Evolutionary conservation across 345 rosid species (phyloP).

Genomic region (Heritiera fomes): DNA sequence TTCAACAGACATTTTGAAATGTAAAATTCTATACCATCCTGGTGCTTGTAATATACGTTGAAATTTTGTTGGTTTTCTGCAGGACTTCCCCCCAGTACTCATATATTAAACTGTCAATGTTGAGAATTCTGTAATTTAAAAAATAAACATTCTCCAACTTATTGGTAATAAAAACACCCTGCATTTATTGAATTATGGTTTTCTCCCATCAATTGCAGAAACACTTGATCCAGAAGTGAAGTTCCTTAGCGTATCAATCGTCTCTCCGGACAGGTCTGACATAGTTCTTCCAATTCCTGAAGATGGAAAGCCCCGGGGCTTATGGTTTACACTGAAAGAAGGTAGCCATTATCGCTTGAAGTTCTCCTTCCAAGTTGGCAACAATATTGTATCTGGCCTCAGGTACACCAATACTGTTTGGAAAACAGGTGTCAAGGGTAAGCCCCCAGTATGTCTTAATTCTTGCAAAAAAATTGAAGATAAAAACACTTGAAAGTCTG

Average conservation of each 20-base stretch:
- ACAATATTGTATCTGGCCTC: constrained; percentile 85
- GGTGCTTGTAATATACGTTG: not conserved
- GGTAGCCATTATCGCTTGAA: constrained; percentile 63
- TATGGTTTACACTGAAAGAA: constrained; percentile 80
- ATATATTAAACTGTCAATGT: not conserved
- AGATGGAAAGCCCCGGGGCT: constrained; percentile 57
- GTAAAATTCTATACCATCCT: not conserved
- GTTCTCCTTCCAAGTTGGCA: constrained; percentile 64
- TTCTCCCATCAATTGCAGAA: constrained; percentile 42
- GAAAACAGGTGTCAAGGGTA: constrained; percentile 74
- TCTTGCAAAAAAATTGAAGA: not conserved
- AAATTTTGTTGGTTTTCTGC: not conserved
- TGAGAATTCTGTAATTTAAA: not conserved
- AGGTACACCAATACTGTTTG: constrained; percentile 77
- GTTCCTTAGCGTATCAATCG: constrained; percentile 56
- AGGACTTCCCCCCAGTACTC: not conserved
- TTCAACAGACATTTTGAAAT: not conserved
- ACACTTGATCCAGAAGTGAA: constrained; percentile 77
- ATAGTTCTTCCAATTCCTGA: constrained; percentile 61
- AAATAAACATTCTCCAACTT: not conserved
- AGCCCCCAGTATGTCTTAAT: constrained; percentile 12
- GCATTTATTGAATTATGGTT: not conserved
- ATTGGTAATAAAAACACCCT: not conserved
- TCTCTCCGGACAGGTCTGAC: constrained; percentile 63
- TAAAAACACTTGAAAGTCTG: not conserved